These are phyloP conservation scores for Fusarium transvaalense DNA, from an alignment of 2,329 filamentous ascomycete genomes.

Conservation along the genomic window DNA sequence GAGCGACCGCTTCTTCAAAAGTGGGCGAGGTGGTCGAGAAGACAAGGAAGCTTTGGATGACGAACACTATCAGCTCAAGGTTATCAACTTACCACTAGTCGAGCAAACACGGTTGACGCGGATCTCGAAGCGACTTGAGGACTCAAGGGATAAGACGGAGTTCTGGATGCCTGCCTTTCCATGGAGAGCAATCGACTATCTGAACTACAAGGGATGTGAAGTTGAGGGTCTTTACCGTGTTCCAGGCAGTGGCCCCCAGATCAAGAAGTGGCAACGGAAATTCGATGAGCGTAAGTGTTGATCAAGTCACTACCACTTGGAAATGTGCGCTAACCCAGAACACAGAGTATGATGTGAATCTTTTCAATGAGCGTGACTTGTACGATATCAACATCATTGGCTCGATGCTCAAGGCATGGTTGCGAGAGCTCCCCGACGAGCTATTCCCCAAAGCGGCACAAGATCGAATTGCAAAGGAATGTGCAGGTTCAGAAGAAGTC, in stretches of 20 bases:
- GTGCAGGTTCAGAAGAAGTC: conserved; percentile 80
- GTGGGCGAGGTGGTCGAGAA: conserved; percentile 75
- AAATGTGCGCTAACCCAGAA: conserved; percentile 14
- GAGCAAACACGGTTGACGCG: conserved; percentile 92
- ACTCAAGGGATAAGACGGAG: conserved; percentile 93
- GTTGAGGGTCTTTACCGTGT: conserved; percentile 94
- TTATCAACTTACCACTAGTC: conserved; percentile 87
- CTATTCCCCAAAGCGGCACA: conserved; percentile 89
- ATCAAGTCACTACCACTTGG: neutral
- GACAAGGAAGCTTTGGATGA: conserved; percentile 79
- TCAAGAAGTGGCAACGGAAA: conserved; percentile 92
- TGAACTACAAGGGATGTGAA: conserved; percentile 94
- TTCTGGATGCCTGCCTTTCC: conserved; percentile 99
- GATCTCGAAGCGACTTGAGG: conserved; percentile 89
- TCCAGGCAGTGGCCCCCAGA: conserved; percentile 88
- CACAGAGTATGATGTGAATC: conserved; percentile 87
- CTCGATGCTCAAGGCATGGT: conserved; percentile 96
- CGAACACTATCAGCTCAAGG: conserved; percentile 85
- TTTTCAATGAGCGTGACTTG: conserved; percentile 87
- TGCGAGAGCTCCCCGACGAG: conserved; percentile 93
- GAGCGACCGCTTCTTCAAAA: conserved; percentile 85
- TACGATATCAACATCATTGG: conserved; percentile 98
- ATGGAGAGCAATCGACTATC: conserved; percentile 94
- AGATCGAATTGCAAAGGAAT: conserved; percentile 82
- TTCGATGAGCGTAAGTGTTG: conserved; percentile 81